Evolutionary conservation across 768 basidiomycete species (phyloP).

Genomic region (Exidia glandulosa): DNA sequence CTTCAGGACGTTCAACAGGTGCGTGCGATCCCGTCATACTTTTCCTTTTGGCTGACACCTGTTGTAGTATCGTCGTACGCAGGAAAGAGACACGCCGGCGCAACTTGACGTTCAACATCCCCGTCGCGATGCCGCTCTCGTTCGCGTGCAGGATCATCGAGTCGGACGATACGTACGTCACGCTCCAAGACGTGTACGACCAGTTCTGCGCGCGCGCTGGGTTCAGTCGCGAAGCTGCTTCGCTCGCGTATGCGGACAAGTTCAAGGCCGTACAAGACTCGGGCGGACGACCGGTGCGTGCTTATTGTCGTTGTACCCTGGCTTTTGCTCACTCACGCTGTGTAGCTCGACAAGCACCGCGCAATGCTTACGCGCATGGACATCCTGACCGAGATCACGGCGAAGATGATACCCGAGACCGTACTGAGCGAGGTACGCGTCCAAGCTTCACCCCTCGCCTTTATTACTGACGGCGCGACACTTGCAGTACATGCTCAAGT

Average conservation of each 20-base stretch:
- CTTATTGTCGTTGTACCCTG: neutral
- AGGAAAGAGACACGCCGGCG: slow-evolving; percentile 91
- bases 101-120: slow-evolving; percentile 84
- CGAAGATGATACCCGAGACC: slow-evolving; percentile 85
- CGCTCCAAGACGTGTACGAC: slow-evolving; percentile 90
- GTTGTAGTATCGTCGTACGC: slow-evolving; percentile 45
- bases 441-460: neutral
- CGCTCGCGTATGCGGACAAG: slow-evolving; percentile 78
- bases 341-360: slow-evolving; percentile 32
- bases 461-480: neutral
- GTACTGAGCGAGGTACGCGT: slow-evolving; percentile 64
- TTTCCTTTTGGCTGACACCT: neutral
- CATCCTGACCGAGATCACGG: slow-evolving; percentile 74
- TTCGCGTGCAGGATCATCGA: slow-evolving; percentile 67
- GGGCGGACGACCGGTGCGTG: neutral
- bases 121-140: slow-evolving; percentile 64
- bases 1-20: slow-evolving; percentile 93
- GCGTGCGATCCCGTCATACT: slow-evolving; percentile 11
- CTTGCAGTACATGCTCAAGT: slow-evolving; percentile 79
- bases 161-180: slow-evolving; percentile 83
- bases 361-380: slow-evolving; percentile 73
- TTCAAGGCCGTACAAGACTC: slow-evolving; percentile 42
- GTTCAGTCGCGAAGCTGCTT: slow-evolving; percentile 78
- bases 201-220: slow-evolving; percentile 67
- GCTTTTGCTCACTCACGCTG: neutral